These are phyloP conservation scores for Cytospora leucostoma DNA, from an alignment of 2,329 filamentous ascomycete genomes.

Conservation along the genomic window DNA sequence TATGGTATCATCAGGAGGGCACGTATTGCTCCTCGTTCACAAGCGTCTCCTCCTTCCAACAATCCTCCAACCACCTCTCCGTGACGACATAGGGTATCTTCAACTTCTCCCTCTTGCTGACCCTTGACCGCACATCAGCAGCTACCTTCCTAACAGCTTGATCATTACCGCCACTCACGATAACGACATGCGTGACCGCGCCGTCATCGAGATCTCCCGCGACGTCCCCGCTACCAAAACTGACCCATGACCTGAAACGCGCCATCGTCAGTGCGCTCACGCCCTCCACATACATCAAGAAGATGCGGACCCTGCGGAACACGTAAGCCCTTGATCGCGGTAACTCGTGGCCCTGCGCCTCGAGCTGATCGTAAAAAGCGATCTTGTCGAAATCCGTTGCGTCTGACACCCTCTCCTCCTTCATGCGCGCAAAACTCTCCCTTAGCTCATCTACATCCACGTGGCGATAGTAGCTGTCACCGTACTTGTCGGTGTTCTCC, in stretches of 20 bases:
- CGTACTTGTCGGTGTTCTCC: constrained; percentile 71
- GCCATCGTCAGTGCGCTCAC: constrained; percentile 39
- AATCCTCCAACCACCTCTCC: constrained; percentile 72
- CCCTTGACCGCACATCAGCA: constrained; percentile 46
- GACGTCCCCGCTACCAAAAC: constrained; percentile 69
- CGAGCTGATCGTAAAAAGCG: constrained; percentile 56
- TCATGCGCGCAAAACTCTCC: constrained; percentile 42
- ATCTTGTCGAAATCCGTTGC: constrained; percentile 43
- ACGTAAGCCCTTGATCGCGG: constrained; percentile 52
- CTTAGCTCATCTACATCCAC: constrained; percentile 38
- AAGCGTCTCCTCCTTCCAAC: constrained; percentile 76
- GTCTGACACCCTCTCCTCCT: constrained; percentile 31
- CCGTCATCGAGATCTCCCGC: constrained; percentile 51
- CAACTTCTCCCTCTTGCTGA: constrained; percentile 45
- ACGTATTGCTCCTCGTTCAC: constrained; percentile 74
- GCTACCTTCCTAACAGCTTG: constrained; percentile 43
- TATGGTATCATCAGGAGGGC: constrained; percentile 2
- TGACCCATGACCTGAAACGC: constrained; percentile 58
- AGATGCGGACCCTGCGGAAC: constrained; percentile 50
- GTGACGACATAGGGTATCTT: constrained; percentile 69
- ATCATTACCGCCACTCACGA: constrained; percentile 49
- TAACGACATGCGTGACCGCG: constrained; percentile 71
- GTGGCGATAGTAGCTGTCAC: constrained; percentile 81
- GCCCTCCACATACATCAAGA: constrained; percentile 40
- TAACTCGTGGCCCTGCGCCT: constrained; percentile 57